phyloP scores from a whole-genome alignment of 257 asterid genomes.

The Echium plantagineum region DNA sequence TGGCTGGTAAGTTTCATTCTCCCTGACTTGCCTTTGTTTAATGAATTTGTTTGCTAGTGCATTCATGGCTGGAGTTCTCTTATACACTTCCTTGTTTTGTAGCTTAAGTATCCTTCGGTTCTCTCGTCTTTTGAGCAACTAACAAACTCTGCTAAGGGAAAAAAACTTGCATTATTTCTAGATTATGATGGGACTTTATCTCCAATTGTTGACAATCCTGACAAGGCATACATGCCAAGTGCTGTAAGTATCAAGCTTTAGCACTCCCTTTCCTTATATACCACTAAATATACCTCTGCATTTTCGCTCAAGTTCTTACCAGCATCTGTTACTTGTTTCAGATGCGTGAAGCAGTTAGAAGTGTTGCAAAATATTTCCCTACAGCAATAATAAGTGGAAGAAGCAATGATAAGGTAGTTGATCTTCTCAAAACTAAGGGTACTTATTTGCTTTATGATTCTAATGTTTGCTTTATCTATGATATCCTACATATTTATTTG shows the following conservation, averaged over 20 bases:
- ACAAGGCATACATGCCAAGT: slow-evolving; percentile 73
- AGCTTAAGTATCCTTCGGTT: slow-evolving; percentile 90
- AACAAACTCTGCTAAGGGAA: slow-evolving; percentile 52
- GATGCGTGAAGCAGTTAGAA: slow-evolving; percentile 85
- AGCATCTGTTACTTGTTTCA: slow-evolving; percentile 16
- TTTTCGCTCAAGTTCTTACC: slow-evolving; percentile 7
- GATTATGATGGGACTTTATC: slow-evolving; percentile 96
- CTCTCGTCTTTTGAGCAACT: slow-evolving; percentile 74
- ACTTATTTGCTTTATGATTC: neutral
- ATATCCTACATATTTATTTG: neutral
- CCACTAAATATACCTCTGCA: neutral
- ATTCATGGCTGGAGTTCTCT: neutral
- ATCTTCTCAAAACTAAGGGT: neutral
- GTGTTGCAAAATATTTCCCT: slow-evolving; percentile 67
- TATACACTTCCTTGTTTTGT: slow-evolving; percentile 18
- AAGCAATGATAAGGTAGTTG: slow-evolving; percentile 67
- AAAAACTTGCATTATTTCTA: slow-evolving; percentile 70
- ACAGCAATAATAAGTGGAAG: slow-evolving; percentile 95
- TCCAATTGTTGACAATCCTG: slow-evolving; percentile 93
- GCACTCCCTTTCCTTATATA: neutral
- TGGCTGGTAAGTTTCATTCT: slow-evolving; percentile 55
- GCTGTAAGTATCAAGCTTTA: slow-evolving; percentile 40
- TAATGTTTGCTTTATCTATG: neutral
- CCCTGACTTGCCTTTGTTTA: neutral
- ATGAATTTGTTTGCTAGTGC: neutral